Percentiles rank a stretch among this genome's conserved stretches.
These are phyloP conservation scores for Eimeria praecox DNA, from an alignment of 169 alveolate species.

Conservation along the genomic window DNA sequence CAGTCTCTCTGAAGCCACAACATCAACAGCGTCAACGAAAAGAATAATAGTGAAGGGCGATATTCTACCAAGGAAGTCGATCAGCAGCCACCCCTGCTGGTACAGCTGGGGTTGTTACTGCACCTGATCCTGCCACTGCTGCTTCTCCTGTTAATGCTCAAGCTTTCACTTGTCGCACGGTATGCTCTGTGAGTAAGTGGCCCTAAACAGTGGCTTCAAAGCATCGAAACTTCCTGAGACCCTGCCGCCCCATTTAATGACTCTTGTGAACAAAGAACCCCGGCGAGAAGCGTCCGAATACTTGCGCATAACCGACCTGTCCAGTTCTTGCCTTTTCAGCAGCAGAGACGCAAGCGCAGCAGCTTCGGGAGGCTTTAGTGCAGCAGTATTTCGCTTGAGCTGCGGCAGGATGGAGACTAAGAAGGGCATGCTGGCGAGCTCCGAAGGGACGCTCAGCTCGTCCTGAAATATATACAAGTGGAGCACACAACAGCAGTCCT, in stretches of 20 bases:
- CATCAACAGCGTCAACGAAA: background rate
- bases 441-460: slow-evolving; percentile 38
- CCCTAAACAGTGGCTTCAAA: background rate
- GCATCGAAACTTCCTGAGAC: background rate
- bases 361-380: slow-evolving; percentile 42
- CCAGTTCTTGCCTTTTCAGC: slow-evolving; percentile 52
- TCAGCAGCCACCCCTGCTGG: background rate
- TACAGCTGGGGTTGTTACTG: background rate
- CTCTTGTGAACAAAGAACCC: background rate
- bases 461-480: slow-evolving; percentile 17
- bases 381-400: slow-evolving; percentile 48
- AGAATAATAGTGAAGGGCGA: background rate
- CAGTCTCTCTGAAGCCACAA: slow-evolving; percentile 25
- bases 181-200: background rate
- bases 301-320: background rate
- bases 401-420: slow-evolving; percentile 40
- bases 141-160: background rate
- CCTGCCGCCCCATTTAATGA: background rate
- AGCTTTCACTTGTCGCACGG: background rate
- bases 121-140: background rate
- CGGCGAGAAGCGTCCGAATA: background rate
- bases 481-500: background rate
- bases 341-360: slow-evolving; percentile 47
- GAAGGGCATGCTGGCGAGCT: slow-evolving; percentile 13
- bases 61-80: background rate